phyloP scores from a whole-genome alignment of 2,329 filamentous ascomycete genomes.

The Chaetomiaceae sp. region DNA sequence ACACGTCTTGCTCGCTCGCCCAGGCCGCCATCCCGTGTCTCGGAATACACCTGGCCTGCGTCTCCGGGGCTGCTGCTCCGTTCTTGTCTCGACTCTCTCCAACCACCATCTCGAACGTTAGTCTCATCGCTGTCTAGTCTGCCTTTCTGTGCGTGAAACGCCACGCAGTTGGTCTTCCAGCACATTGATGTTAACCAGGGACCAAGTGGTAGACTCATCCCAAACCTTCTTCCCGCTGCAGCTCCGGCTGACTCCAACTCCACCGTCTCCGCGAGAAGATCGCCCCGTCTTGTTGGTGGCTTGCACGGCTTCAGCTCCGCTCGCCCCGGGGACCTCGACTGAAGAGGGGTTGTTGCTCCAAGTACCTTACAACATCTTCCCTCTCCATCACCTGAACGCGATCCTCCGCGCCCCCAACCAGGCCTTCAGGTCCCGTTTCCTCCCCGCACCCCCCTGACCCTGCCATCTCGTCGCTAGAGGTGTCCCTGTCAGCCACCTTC shows the following conservation, averaged over 20 bases:
- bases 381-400: background rate
- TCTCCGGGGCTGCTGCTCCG: too few relatives aligned
- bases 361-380: background rate
- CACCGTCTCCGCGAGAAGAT: background rate
- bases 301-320: background rate
- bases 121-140: background rate
- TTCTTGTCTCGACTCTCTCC: background rate
- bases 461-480: background rate
- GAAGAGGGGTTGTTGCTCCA: background rate
- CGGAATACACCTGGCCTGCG: background rate
- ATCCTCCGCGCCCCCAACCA: background rate
- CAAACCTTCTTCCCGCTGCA: background rate
- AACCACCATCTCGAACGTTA: background rate
- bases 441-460: background rate
- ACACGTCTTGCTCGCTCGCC: background rate
- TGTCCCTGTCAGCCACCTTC: slow-evolving; percentile 10
- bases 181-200: background rate
- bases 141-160: background rate
- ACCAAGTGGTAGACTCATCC: background rate
- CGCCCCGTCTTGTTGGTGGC: background rate
- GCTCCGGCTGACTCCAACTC: background rate
- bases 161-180: background rate
- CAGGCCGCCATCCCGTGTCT: background rate
- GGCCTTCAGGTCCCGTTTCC: background rate
- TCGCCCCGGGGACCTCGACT: background rate